Base-by-base conservation (phyloP, 352 stramenopile species). In the Aphanomyces astaci region DNA sequence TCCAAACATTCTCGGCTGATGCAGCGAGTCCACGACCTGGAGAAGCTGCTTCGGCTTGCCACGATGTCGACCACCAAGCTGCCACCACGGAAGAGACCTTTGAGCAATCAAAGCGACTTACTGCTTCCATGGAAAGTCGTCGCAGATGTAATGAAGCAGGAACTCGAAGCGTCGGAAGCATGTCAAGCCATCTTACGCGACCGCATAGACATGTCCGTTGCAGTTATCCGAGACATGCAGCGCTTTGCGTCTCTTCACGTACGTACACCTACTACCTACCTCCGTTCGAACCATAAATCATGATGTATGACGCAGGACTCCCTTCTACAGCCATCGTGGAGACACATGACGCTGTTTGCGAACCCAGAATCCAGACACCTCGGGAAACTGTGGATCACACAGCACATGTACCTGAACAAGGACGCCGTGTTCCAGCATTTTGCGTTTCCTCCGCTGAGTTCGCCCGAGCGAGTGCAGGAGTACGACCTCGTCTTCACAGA, bases 181-280 rank as follows among this genome's bases (percentile, higher is more conserved):
- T 22, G 13, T 9, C 25, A 59, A 25, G 13, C 5, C 30, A 28
- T 33, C 22, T 19, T 59, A 28, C 30, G 4, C 30, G 13, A 28
- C 13, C 2, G 4, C 13, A 32, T 59, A n/a, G 13, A 59, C 5
- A 25, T 22, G 13, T 33, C 25, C 30, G 30, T 30, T 22, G 30
- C 51, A n/a, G 22, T 59, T 25, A 59, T 59, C n/a, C 51, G n/a
- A 59, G 51, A 59, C 30, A 59, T 59, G 51, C 25, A 59, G n/a
- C 15, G 51, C 32, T 59, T 59, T n/a, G n/a, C 51, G 15, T 17
- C 30, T 22, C 19, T 59, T 4, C 51, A 39, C 19, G 48, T 19
- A 59, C 27, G 25, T n/a, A 30, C 22, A 1, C 33, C 51, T n/a
- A 19, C 51, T 36, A 9, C 28, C 28, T 22, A 13, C 28, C 19